Evolutionary conservation across 169 alveolate genomes (phyloP).

Genomic region (Besnoitia besnoiti): DNA sequence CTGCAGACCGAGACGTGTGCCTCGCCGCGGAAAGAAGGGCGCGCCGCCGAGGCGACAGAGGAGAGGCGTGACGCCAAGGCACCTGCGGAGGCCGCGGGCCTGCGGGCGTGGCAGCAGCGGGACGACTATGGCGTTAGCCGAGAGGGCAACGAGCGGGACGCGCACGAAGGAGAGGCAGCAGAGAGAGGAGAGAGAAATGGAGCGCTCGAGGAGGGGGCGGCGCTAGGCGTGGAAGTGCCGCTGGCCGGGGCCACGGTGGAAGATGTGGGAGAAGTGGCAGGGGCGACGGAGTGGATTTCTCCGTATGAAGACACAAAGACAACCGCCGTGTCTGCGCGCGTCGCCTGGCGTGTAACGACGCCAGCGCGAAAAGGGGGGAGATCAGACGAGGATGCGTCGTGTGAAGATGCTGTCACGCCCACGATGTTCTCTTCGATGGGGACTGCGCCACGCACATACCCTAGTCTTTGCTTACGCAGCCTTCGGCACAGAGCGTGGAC

Average conservation of each 20-base stretch:
- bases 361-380: background rate
- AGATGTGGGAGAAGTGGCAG: background rate
- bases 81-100: too few relatives aligned
- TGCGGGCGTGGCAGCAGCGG: too few relatives aligned
- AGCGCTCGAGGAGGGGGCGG: background rate
- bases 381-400: background rate
- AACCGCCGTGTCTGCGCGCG: background rate
- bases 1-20: too few relatives aligned
- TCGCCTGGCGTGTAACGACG: background rate
- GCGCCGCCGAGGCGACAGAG: too few relatives aligned
- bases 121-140: too few relatives aligned
- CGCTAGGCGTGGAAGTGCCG: too few relatives aligned
- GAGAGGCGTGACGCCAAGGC: too few relatives aligned
- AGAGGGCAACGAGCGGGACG: background rate
- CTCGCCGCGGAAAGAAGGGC: too few relatives aligned
- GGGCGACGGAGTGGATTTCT: background rate
- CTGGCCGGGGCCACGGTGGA: too few relatives aligned
- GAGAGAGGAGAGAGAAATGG: background rate
- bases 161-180: background rate
- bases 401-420: background rate
- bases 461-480: background rate
- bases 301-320: background rate
- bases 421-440: background rate
- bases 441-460: background rate
- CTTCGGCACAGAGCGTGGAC: background rate